phyloP scores from a whole-genome alignment of 352 stramenopile genomes.

The Lagenidium giganteum region DNA sequence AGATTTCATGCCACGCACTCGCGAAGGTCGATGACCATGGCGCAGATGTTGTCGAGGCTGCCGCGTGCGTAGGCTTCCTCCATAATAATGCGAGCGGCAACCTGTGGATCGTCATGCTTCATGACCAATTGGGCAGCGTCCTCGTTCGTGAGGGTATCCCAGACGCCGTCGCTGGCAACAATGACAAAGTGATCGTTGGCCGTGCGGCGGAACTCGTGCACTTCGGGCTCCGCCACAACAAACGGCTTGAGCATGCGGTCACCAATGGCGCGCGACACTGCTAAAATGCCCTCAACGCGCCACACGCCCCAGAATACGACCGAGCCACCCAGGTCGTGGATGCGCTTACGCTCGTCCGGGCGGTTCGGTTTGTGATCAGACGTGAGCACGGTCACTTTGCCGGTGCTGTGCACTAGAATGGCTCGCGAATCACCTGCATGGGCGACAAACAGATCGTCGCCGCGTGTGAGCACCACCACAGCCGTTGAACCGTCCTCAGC shows the following conservation, averaged over 20 bases:
- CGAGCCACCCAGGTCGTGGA: conserved; percentile 83
- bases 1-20: conserved; percentile 18
- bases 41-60: conserved; percentile 90
- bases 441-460: conserved; percentile 80
- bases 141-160: conserved; percentile 89
- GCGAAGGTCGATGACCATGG: conserved; percentile 88
- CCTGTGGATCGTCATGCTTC: conserved; percentile 62
- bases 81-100: conserved; percentile 74
- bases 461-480: conserved; percentile 74
- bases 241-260: conserved; percentile 91
- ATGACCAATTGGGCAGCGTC: conserved; percentile 73
- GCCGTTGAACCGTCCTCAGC: conserved; percentile 88
- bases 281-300: conserved; percentile 92
- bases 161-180: conserved; percentile 89
- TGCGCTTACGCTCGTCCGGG: conserved; percentile 84
- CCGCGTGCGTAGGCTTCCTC: conserved; percentile 80
- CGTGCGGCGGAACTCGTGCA: conserved; percentile 58
- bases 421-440: conserved; percentile 89
- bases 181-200: conserved; percentile 80
- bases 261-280: conserved; percentile 90
- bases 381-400: conserved; percentile 75
- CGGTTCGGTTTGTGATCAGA: conserved; percentile 91
- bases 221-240: conserved; percentile 88
- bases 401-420: conserved; percentile 78
- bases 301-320: conserved; percentile 91